These are phyloP conservation scores for Globisporangium polare DNA, from an alignment of 352 stramenopile genomes.

Conservation along the genomic window DNA sequence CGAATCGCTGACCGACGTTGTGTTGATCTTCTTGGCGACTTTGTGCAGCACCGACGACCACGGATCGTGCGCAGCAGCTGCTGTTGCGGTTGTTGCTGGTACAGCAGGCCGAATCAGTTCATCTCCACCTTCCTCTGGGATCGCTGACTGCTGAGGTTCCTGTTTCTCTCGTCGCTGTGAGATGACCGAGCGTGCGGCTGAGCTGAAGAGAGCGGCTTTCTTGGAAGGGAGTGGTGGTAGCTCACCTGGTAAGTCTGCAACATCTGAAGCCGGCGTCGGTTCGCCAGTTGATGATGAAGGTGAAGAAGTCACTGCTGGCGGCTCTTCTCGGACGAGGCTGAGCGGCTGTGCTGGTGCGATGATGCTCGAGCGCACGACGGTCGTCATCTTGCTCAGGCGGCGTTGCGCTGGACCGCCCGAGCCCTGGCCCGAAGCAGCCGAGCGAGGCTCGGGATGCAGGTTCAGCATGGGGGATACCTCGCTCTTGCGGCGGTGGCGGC, in stretches of 20 bases:
- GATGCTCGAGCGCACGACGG: neutral
- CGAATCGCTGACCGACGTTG: neutral
- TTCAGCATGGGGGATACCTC: conserved; percentile 1
- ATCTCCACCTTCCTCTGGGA: neutral
- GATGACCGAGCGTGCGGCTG: conserved; percentile 36
- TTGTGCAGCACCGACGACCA: conserved; percentile 30
- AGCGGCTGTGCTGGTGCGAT: neutral
- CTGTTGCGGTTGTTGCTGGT: neutral
- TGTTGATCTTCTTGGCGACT: conserved; percentile 18
- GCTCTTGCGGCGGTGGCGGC: conserved; percentile 1
- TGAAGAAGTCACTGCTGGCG: neutral
- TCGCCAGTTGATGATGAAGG: neutral
- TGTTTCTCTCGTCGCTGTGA: conserved; percentile 14
- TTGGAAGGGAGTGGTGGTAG: neutral
- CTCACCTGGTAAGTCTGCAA: neutral
- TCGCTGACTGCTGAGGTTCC: conserved; percentile 4
- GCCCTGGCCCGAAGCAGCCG: neutral
- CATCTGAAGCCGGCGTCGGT: neutral
- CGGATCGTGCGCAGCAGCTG: conserved; percentile 16
- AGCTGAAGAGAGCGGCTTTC: conserved; percentile 17
- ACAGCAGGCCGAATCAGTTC: neutral
- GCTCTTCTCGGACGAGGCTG: neutral
- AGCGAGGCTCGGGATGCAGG: neutral
- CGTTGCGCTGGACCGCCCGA: neutral
- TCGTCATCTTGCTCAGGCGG: conserved; percentile 8